Evolutionary conservation across 768 basidiomycete species (phyloP).

Genomic region (Suillus occidentalis): DNA sequence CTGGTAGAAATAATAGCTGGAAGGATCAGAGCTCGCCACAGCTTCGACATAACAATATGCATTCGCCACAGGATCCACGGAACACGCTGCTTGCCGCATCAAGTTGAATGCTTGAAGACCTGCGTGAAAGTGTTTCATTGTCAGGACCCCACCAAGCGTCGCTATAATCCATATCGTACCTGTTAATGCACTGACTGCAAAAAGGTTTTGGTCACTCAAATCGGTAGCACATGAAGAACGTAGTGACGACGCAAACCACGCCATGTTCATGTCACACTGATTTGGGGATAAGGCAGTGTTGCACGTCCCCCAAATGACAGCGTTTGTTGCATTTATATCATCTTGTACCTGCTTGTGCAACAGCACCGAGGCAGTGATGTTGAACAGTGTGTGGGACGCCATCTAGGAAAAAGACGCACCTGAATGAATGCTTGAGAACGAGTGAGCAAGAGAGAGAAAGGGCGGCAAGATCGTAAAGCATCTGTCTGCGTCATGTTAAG

Average conservation of each 20-base stretch:
- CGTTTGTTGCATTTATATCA: constrained; percentile 62
- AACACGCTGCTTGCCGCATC: constrained; percentile 64
- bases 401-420: constrained; percentile 38
- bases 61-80: constrained; percentile 53
- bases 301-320: constrained; percentile 78
- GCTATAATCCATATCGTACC: constrained; percentile 39
- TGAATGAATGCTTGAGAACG: constrained; percentile 53
- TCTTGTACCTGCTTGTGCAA: constrained; percentile 54
- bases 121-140: constrained; percentile 18
- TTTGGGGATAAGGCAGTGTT: constrained; percentile 50
- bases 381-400: constrained; percentile 4
- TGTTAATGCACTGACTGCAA: constrained; percentile 53
- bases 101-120: constrained; percentile 64
- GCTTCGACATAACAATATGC: constrained; percentile 78
- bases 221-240: constrained; percentile 56
- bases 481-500: constrained; percentile 64
- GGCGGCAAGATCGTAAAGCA: constrained; percentile 71
- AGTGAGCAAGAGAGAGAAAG: constrained; percentile 66
- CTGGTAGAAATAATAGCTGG: constrained; percentile 72
- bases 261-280: constrained; percentile 70
- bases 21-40: constrained; percentile 51
- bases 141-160: not conserved
- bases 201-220: constrained; percentile 47
- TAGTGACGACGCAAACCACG: constrained; percentile 53
- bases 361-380: constrained; percentile 4